phyloP scores from a whole-genome alignment of 2,329 filamentous ascomycete genomes.

The Pestalotiopsis sp. region DNA sequence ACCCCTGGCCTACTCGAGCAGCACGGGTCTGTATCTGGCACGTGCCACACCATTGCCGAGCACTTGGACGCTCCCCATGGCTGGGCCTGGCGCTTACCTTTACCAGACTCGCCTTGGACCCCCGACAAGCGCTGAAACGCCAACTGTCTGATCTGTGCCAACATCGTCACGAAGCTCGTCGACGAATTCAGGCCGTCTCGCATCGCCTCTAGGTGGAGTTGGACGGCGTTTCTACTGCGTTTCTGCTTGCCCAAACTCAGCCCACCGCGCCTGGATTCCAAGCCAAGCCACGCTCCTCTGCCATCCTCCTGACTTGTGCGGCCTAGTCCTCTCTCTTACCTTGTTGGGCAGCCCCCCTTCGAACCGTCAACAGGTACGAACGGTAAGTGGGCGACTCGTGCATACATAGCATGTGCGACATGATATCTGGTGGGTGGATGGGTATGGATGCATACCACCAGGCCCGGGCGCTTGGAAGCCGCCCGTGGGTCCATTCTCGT shows the following conservation, averaged over 20 bases:
- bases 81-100: neutral
- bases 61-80: neutral
- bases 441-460: conserved; percentile 4
- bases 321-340: neutral
- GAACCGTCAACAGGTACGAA: neutral
- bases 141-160: conserved; percentile 11
- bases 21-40: neutral
- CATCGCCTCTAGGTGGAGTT: conserved; percentile 18
- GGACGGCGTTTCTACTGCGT: conserved; percentile 25
- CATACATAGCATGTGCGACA: conserved; percentile 3
- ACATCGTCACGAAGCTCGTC: conserved; percentile 1
- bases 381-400: neutral
- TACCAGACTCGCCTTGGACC: neutral
- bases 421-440: neutral
- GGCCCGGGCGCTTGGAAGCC: conserved; percentile 28
- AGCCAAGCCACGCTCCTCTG: conserved; percentile 11
- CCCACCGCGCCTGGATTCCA: conserved; percentile 3
- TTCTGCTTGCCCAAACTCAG: conserved; percentile 19
- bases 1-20: neutral
- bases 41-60: neutral
- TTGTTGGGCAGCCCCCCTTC: neutral
- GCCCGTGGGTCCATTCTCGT: conserved; percentile 11
- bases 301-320: conserved; percentile 17
- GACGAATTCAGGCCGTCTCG: conserved; percentile 14
- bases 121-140: conserved; percentile 13